Conservation (phyloP, 345 rosid genomes). For the Firmiana major region DNA sequence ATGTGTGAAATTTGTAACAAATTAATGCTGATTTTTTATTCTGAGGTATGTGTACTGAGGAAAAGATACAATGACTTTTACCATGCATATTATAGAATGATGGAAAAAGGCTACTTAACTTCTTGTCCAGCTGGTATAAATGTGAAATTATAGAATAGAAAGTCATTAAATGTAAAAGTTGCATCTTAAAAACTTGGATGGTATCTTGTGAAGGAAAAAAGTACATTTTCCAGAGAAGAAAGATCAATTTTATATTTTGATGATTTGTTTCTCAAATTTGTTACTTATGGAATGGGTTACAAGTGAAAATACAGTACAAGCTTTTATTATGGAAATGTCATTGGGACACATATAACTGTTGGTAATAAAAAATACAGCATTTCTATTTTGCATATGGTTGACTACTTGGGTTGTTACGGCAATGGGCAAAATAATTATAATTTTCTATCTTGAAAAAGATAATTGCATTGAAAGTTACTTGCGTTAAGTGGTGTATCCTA, state of each 20-base stretch:
- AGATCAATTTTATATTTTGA: neutral
- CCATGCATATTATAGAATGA: neutral
- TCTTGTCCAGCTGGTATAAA: neutral
- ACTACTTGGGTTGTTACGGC: neutral
- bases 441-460: neutral
- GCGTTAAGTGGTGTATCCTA: neutral
- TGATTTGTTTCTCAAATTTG: neutral
- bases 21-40: neutral
- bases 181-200: neutral
- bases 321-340: neutral
- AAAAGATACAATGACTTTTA: neutral
- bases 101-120: neutral
- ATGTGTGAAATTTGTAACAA: neutral
- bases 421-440: neutral
- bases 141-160: neutral
- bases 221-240: neutral
- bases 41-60: neutral
- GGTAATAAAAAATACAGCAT: neutral
- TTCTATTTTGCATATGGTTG: neutral
- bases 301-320: neutral
- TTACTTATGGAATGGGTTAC: neutral
- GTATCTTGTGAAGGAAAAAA: neutral
- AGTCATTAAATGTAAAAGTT: neutral
- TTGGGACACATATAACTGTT: neutral
- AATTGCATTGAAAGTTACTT: neutral